Evolutionary conservation across 306 rosid genomes (phyloP).

Genomic region (Acacia confusa): DNA sequence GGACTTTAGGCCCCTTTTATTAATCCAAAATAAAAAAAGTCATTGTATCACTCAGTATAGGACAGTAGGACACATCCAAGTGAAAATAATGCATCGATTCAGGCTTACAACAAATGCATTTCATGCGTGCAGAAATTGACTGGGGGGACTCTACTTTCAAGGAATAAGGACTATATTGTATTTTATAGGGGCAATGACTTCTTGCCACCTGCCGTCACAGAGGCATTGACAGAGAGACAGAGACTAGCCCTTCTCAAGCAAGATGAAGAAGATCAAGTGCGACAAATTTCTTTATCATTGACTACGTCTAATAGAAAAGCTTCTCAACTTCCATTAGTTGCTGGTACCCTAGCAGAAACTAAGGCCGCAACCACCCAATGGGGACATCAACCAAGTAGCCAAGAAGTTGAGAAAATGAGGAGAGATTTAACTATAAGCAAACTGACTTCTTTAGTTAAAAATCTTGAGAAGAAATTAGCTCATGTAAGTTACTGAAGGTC

Average conservation of each 20-base stretch:
- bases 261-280: conserved; percentile 77
- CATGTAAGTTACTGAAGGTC: conserved; percentile 55
- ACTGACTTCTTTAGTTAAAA: conserved; percentile 52
- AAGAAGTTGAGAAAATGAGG: conserved; percentile 65
- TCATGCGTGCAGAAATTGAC: conserved; percentile 72
- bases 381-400: conserved; percentile 61
- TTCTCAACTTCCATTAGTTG: conserved; percentile 54
- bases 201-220: conserved; percentile 71
- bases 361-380: conserved; percentile 81
- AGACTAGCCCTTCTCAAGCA: conserved; percentile 60
- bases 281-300: conserved; percentile 51
- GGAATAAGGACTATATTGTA: conserved; percentile 91
- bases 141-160: conserved; percentile 85
- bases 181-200: conserved; percentile 88
- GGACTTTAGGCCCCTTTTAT: not conserved
- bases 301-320: conserved; percentile 43
- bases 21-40: not conserved
- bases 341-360: conserved; percentile 94
- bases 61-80: conserved; percentile 18
- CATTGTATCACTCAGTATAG: conserved; percentile 2
- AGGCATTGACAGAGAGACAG: conserved; percentile 64
- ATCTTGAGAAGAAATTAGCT: conserved; percentile 62
- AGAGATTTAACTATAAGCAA: conserved; percentile 64
- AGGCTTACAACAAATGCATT: conserved; percentile 35
- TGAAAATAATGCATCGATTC: conserved; percentile 20